Percentiles rank a stretch among this genome's conserved stretches.
These are phyloP conservation scores for Backusella psychrophila DNA, from an alignment of 192 early-diverging fungal genomes.

Conservation along the genomic window DNA sequence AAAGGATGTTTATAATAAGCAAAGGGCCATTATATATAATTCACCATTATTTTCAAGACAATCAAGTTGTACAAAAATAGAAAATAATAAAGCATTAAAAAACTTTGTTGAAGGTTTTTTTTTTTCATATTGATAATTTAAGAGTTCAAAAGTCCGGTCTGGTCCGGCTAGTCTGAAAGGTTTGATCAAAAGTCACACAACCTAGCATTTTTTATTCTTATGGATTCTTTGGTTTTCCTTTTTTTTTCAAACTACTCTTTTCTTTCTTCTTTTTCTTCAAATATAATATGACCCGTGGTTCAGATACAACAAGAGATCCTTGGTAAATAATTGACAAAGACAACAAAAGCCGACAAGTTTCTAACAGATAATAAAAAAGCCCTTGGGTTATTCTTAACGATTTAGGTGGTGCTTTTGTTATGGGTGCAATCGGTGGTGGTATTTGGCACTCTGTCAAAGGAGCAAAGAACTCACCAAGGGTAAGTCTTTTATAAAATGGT, in stretches of 20 bases:
- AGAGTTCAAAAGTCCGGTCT: not conserved
- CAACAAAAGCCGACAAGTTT: not conserved
- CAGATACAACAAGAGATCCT: conserved; percentile 55
- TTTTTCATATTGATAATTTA: not conserved
- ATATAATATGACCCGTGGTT: conserved; percentile 42
- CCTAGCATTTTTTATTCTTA: not conserved
- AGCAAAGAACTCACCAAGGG: conserved; percentile 95
- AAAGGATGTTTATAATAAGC: too few species aligned
- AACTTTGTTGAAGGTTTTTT: not conserved
- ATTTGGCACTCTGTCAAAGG: conserved; percentile 99
- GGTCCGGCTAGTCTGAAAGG: not conserved
- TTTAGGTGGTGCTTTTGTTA: conserved; percentile 85
- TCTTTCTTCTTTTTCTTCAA: not conserved
- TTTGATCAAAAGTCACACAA: not conserved
- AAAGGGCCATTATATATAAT: too few species aligned
- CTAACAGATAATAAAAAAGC: conserved; percentile 33
- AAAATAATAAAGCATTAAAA: not conserved
- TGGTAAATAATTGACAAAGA: conserved; percentile 35
- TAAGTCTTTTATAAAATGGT: conserved; percentile 27
- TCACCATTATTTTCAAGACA: too few species aligned
- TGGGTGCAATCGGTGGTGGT: conserved; percentile 95
- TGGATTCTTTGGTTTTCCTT: not conserved
- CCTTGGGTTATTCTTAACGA: conserved; percentile 88
- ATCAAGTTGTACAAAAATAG: not conserved
- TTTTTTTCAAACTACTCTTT: not conserved